Base-by-base conservation (phyloP, 2,329 filamentous ascomycete species). In the Ophiostoma ulmi region DNA sequence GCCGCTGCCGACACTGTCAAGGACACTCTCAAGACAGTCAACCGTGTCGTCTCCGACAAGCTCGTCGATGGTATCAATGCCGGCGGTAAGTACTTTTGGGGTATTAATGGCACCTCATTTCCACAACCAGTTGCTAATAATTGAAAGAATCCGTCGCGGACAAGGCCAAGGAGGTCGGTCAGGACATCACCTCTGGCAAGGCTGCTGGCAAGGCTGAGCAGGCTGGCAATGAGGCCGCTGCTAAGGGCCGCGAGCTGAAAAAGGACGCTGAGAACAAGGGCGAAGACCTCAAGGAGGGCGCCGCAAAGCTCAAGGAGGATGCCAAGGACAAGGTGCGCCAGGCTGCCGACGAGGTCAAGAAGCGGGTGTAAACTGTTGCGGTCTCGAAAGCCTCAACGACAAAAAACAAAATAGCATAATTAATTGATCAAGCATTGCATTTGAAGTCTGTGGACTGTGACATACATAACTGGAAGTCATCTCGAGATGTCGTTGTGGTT, bases 1-100 rank as follows among this genome's bases (percentile, higher is more conserved):
- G 31, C 68, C 6, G 84, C 86, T 74, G 65, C 70, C 36, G 70
- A 71, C n/a, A 61, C 68, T 5, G 84, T 85, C 75, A 90, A 89
- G 79, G 87, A 90, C 73, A 83, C 83, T 3, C 78, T 86, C 71
- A 88, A 89, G 79, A 80, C 79, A 6, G 86, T 88, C 6, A 86
- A 90, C 79, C 82, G 86, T 39, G 82, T 80, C 68, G 86, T 90
- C 61, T 84, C 85, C 72, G 84, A 88, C 77, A 89, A 87, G 77
- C 76, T 90, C 22, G 85, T 89, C 38, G 85, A 87, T 55, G 87
- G 86, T 20, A 87, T 90, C 76, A 82, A 90, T 74, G 80, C 81
- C 66, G 84, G 84, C 67, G 78, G 88, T 89, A 81, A 72, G 84
- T 81, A 36, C 7, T 39, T 55, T 22, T 11, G 5, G 7, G 31